phyloP scores from a whole-genome alignment of 192 early-diverging fungal genomes.

The Coemansia sp. region DNA sequence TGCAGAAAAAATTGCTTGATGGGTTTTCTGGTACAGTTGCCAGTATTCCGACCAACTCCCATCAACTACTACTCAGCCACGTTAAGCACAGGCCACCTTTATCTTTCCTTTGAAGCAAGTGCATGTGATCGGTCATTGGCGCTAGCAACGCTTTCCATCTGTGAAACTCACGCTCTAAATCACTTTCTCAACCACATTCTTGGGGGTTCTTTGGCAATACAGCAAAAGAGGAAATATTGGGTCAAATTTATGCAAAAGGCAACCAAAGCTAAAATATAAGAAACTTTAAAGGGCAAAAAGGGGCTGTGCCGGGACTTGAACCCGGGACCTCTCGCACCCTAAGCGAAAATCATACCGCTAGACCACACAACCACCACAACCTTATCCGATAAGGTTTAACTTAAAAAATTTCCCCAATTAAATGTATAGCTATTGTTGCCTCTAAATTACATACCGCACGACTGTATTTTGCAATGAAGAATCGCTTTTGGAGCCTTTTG shows the following conservation, averaged over 20 bases:
- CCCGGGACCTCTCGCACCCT: constrained; percentile 59
- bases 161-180: not conserved
- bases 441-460: too few relatives aligned
- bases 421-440: too few relatives aligned
- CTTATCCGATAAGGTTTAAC: not conserved
- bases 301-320: constrained; percentile 58
- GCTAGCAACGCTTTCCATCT: not conserved
- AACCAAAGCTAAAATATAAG: not conserved
- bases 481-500: too few relatives aligned
- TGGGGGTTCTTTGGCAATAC: not conserved
- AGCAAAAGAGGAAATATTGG: too few relatives aligned
- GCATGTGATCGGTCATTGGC: not conserved
- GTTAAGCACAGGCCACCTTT: not conserved
- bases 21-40: not conserved
- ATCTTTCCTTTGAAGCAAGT: not conserved
- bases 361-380: constrained; percentile 34
- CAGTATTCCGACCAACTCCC: not conserved
- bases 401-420: too few relatives aligned
- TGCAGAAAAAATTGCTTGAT: not conserved
- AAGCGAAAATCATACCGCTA: constrained; percentile 59
- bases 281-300: constrained; percentile 9
- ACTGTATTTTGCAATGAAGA: too few relatives aligned
- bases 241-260: too few relatives aligned
- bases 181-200: not conserved
- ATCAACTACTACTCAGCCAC: not conserved